Conservation (phyloP, 2,329 filamentous ascomycete species). For the Ophiosphaerella korrae region DNA sequence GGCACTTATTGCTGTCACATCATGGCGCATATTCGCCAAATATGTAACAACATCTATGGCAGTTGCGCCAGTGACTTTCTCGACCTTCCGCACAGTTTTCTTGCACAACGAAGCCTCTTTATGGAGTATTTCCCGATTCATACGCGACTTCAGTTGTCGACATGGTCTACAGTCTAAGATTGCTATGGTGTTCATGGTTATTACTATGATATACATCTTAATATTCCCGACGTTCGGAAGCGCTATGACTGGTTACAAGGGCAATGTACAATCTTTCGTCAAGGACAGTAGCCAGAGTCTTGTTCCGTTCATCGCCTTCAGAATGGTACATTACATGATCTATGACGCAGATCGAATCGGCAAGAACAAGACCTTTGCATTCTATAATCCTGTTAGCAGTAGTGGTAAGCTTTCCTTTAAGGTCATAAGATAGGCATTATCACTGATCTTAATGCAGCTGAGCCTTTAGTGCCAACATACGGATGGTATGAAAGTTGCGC, state of each 20-base stretch:
- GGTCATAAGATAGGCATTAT: too few species aligned
- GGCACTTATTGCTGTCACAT: conserved; percentile 18
- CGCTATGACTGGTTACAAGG: conserved; percentile 27
- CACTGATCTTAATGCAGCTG: too few species aligned
- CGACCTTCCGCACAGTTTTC: conserved; percentile 22
- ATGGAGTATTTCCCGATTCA: not conserved
- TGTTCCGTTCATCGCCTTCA: too few species aligned
- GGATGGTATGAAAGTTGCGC: too few species aligned
- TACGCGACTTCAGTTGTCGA: conserved; percentile 11
- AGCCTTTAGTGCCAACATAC: too few species aligned
- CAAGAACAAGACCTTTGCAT: too few species aligned
- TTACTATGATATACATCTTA: conserved; percentile 20
- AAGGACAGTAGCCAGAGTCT: conserved; percentile 1
- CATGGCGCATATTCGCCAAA: conserved; percentile 20
- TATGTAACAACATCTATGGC: conserved; percentile 31
- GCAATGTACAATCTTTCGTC: conserved; percentile 12
- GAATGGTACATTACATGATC: too few species aligned
- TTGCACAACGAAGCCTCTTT: conserved; percentile 11
- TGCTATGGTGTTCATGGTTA: conserved; percentile 26
- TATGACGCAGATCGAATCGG: too few species aligned
- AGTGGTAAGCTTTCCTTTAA: too few species aligned
- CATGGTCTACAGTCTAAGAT: conserved; percentile 17
- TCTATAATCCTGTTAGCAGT: too few species aligned
- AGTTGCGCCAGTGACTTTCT: conserved; percentile 19
- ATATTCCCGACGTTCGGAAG: conserved; percentile 23